Percentiles rank a stretch among this genome's conserved stretches.
Evolutionary conservation across 2,329 filamentous ascomycete species (phyloP).

Genomic region (Phyllosticta paracitricarpa): DNA sequence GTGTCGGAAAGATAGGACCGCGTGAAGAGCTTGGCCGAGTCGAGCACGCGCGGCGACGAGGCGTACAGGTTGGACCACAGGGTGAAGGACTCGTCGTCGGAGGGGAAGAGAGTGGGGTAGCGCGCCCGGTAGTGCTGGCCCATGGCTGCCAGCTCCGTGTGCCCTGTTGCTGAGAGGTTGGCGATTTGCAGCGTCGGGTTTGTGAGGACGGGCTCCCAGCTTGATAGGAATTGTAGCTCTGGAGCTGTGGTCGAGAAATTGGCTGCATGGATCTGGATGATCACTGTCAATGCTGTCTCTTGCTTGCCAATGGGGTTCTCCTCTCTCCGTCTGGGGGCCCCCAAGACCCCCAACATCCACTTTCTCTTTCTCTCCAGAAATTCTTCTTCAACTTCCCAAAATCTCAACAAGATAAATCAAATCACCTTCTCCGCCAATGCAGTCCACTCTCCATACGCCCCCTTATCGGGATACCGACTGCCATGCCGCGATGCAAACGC

Average conservation of each 20-base stretch:
- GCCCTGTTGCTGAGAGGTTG: constrained; percentile 51
- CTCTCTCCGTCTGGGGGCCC: too few relatives aligned
- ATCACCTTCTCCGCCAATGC: constrained; percentile 18
- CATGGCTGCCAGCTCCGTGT: constrained; percentile 50
- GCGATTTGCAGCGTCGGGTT: constrained; percentile 47
- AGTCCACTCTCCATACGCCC: constrained; percentile 50
- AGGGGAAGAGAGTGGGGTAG: constrained; percentile 41
- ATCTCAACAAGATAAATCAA: background rate
- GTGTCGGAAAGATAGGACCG: constrained; percentile 52
- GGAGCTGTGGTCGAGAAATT: constrained; percentile 44
- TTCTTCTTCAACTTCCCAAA: background rate
- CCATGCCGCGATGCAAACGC: constrained; percentile 53
- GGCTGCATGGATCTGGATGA: constrained; percentile 40
- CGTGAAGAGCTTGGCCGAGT: constrained; percentile 52
- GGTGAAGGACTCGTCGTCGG: constrained; percentile 42
- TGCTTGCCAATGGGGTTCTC: background rate
- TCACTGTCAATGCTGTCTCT: background rate
- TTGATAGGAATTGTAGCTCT: constrained; percentile 45
- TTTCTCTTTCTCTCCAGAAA: background rate
- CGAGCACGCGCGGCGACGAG: constrained; percentile 44
- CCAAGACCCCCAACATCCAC: too few relatives aligned
- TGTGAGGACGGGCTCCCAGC: constrained; percentile 49
- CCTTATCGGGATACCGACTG: constrained; percentile 51
- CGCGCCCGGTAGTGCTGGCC: constrained; percentile 39
- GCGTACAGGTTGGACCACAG: constrained; percentile 57